A percentile compares a stretch with the other conserved stretches of the same genome.
These are phyloP conservation scores for Trametes sp. DNA, from an alignment of 1,284 basidiomycete species.

Conservation along the genomic window DNA sequence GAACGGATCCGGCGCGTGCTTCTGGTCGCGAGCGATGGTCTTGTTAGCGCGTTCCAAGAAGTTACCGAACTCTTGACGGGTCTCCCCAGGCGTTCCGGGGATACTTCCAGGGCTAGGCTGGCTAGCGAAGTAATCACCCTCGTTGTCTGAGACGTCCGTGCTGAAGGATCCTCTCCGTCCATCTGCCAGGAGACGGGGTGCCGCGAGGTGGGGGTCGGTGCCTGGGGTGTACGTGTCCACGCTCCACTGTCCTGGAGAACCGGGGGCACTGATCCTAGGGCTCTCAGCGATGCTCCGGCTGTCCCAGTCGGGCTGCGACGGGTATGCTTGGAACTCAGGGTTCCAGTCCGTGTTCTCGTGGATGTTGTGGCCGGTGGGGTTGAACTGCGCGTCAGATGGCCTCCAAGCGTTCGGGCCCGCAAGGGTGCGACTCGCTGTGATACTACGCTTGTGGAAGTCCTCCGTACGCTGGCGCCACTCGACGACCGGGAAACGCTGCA, in stretches of 20 bases:
- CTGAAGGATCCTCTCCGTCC: slow-evolving; percentile 55
- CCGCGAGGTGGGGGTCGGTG: slow-evolving; percentile 41
- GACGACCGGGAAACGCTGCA: slow-evolving; percentile 95
- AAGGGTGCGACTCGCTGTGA: slow-evolving; percentile 69
- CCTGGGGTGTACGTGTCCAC: slow-evolving; percentile 58
- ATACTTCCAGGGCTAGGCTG: slow-evolving; percentile 39
- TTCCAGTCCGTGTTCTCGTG: slow-evolving; percentile 64
- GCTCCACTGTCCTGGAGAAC: slow-evolving; percentile 65
- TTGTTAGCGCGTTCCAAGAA: slow-evolving; percentile 88
- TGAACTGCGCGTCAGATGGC: slow-evolving; percentile 66
- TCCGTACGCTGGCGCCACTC: slow-evolving; percentile 96
- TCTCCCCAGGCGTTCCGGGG: slow-evolving; percentile 26
- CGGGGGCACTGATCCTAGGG: slow-evolving; percentile 44
- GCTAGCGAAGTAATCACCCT: slow-evolving; percentile 65
- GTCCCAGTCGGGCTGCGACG: slow-evolving; percentile 65
- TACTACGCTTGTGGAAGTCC: slow-evolving; percentile 91
- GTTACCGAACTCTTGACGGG: slow-evolving; percentile 65
- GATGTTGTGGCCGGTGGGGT: slow-evolving; percentile 50
- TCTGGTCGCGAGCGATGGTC: slow-evolving; percentile 81
- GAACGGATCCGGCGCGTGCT: slow-evolving; percentile 84
- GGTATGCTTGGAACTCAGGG: slow-evolving; percentile 57
- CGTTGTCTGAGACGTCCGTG: slow-evolving; percentile 59
- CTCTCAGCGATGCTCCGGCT: slow-evolving; percentile 48
- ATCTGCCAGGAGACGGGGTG: slow-evolving; percentile 45
- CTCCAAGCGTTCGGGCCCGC: slow-evolving; percentile 83